Percentiles rank a stretch among this genome's conserved stretches.
phyloP scores from a whole-genome alignment of 768 basidiomycete genomes.

The Leccinum arenicola region DNA sequence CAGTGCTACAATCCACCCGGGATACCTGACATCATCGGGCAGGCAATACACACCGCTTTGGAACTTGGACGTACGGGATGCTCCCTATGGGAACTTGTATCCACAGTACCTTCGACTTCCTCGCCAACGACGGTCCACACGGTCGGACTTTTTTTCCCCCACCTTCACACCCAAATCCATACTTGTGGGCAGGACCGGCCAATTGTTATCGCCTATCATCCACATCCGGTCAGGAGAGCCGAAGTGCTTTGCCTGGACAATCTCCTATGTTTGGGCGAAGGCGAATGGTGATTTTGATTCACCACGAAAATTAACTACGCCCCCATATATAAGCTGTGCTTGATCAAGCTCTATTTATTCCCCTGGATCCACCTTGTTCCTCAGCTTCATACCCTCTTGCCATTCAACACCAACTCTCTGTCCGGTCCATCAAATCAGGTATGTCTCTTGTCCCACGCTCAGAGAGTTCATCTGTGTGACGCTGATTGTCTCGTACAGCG shows the following conservation, averaged over 20 bases:
- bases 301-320: neutral
- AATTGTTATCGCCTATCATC: neutral
- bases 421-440: neutral
- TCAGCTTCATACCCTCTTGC: neutral
- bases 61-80: neutral
- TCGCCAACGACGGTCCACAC: neutral
- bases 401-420: neutral
- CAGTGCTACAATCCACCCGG: no score
- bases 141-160: constrained; percentile 4
- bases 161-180: constrained; percentile 2
- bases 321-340: constrained; percentile 10
- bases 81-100: neutral
- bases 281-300: constrained; percentile 8
- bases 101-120: neutral
- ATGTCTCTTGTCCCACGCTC: neutral
- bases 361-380: neutral
- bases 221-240: constrained; percentile 13
- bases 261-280: constrained; percentile 4
- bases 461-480: neutral
- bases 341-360: neutral
- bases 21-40: neutral
- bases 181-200: neutral
- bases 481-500: constrained; percentile 2
- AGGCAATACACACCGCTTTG: neutral
- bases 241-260: constrained; percentile 7